Conservation (phyloP, 208 protist genomes). For the Trypanosomatidae sp. region DNA sequence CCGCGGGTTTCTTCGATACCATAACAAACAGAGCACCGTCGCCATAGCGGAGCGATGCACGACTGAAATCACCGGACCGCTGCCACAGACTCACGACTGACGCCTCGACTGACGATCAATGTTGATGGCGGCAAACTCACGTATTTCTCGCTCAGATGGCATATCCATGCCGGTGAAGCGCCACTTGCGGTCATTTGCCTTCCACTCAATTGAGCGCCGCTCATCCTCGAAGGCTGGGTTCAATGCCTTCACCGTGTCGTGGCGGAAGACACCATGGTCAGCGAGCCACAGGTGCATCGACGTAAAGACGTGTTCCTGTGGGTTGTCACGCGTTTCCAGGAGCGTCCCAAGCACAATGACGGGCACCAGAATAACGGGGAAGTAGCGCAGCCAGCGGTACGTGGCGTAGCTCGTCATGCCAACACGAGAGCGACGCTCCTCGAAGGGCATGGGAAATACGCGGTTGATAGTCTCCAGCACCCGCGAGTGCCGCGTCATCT, state of each 20-base stretch:
- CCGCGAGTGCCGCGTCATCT: conserved; percentile 81
- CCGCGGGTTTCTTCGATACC: not conserved
- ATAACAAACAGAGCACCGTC: not conserved
- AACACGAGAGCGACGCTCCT: conserved; percentile 82
- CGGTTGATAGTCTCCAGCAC: conserved; percentile 83
- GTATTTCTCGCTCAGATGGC: conserved; percentile 73
- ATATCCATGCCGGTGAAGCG: conserved; percentile 82
- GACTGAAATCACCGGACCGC: not conserved
- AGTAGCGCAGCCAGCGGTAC: conserved; percentile 83
- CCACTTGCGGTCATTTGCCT: conserved; percentile 88
- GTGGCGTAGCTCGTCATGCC: conserved; percentile 86
- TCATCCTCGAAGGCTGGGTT: conserved; percentile 89
- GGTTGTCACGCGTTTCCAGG: conserved; percentile 81
- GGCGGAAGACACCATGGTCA: conserved; percentile 85
- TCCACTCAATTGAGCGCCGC: conserved; percentile 77
- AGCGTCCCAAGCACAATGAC: conserved; percentile 59
- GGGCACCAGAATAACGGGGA: conserved; percentile 72
- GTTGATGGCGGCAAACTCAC: conserved; percentile 89
- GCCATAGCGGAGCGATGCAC: not conserved
- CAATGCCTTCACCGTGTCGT: conserved; percentile 87
- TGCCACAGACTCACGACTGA: not conserved
- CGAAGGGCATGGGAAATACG: conserved; percentile 84
- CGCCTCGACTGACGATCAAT: conserved; percentile 45
- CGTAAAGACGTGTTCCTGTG: conserved; percentile 87
- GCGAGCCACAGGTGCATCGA: conserved; percentile 86